phyloP scores from a whole-genome alignment of 75 land plant species.

The Isoetes taiwanensis region DNA sequence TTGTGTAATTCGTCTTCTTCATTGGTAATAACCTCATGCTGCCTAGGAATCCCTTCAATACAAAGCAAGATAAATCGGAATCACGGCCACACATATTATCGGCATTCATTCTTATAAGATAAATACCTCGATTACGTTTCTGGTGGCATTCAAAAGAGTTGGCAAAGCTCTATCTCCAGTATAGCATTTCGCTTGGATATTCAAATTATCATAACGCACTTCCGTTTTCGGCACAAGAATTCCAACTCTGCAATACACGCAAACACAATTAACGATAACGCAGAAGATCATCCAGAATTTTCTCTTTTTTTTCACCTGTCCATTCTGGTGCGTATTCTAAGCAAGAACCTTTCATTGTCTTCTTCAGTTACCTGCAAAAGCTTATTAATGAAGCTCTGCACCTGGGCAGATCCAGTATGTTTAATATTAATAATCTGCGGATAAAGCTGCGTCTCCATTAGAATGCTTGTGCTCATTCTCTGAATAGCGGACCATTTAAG shows the following conservation, averaged over 20 bases:
- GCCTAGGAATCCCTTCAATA: background rate
- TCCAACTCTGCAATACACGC: slow-evolving; percentile 8
- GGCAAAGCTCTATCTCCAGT: slow-evolving; percentile 8
- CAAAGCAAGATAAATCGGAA: background rate
- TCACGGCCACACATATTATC: too few species aligned
- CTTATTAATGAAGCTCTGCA: slow-evolving; percentile 35
- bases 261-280: background rate
- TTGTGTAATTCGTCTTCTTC: slow-evolving; percentile 27
- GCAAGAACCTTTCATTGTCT: slow-evolving; percentile 66
- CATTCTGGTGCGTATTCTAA: slow-evolving; percentile 39
- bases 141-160: slow-evolving; percentile 9
- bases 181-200: slow-evolving; percentile 8
- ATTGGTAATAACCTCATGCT: slow-evolving; percentile 17
- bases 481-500: background rate
- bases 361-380: slow-evolving; percentile 46
- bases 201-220: slow-evolving; percentile 10
- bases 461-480: background rate
- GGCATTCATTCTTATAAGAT: background rate
- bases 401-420: background rate
- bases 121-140: slow-evolving; percentile 6
- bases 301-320: slow-evolving; percentile 61
- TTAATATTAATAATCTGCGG: background rate
- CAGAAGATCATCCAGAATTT: too few species aligned
- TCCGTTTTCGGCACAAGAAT: slow-evolving; percentile 13
- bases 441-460: background rate